Evolutionary conservation across 1,284 basidiomycete species (phyloP).

Genomic region (Tylopilus sp.): DNA sequence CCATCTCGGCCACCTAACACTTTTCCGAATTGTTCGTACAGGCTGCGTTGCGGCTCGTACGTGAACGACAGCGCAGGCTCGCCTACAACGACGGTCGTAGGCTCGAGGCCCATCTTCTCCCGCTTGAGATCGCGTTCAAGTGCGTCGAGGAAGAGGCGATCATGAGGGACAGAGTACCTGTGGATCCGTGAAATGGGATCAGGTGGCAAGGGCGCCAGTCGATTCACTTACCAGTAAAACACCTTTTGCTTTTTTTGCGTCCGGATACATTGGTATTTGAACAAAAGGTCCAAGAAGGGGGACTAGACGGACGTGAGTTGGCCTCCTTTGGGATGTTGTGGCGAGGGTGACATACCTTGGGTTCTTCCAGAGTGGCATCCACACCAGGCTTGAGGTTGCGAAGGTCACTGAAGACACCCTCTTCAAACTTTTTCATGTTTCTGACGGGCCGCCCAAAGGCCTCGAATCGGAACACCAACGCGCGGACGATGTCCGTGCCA

Average conservation of each 20-base stretch:
- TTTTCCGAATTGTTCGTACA: constrained; percentile 82
- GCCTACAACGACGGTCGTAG: constrained; percentile 71
- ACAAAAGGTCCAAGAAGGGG: constrained; percentile 87
- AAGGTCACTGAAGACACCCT: constrained; percentile 89
- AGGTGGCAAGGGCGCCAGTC: background rate
- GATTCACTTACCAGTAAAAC: constrained; percentile 75
- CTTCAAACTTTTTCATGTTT: constrained; percentile 90
- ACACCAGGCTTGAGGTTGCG: constrained; percentile 88
- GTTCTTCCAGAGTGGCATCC: constrained; percentile 87
- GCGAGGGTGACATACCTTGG: constrained; percentile 59
- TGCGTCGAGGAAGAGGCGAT: constrained; percentile 92
- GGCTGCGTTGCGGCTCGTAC: constrained; percentile 79
- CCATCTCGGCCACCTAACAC: constrained; percentile 45
- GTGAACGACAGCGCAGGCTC: constrained; percentile 82
- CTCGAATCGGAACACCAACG: constrained; percentile 85
- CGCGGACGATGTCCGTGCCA: constrained; percentile 85
- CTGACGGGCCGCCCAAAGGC: constrained; percentile 79
- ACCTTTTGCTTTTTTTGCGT: constrained; percentile 97
- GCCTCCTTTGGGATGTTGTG: background rate
- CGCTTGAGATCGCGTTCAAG: constrained; percentile 90
- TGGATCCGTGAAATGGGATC: constrained; percentile 33
- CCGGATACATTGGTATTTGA: constrained; percentile 92
- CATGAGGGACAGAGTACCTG: constrained; percentile 85
- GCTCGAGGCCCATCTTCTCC: constrained; percentile 82
- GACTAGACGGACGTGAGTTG: constrained; percentile 45